Base-by-base conservation (phyloP, 164 flowering plant species). In the Piper betle region DNA sequence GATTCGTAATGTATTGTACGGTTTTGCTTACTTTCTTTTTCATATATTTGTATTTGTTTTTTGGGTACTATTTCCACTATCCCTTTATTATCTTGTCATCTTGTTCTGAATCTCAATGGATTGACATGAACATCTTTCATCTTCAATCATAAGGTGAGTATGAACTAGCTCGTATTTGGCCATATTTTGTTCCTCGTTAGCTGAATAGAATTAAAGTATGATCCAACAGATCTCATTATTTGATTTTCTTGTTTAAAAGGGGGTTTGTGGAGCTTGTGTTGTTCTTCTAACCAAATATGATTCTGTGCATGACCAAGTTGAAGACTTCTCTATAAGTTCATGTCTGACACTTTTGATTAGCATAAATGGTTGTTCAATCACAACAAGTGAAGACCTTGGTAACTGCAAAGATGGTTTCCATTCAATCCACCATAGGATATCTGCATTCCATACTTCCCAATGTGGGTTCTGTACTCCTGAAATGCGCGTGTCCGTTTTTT, bases 391-490 rank as follows among this genome's bases (percentile, higher is more conserved):
- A 77, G 98, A 96, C 37, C 79, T 92, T 48, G 96, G 98, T 43
- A 89, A 86, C 59, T 69, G 72, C 66, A 84, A 74, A 77, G 79
- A 82, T 62, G 98, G 95, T 2, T 86, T 82, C 72, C 96, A 92
- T 66, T 58, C 96, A 8, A 89, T 92, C 68, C 96, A 92, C 52
- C 68, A 83, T 65, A 78, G 98, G 65, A 68, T 92, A 43, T 58
- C 96, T 39, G 96, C 93, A 12, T 92, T 92, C 64, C 96, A 87
- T 79, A 93, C 96, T 64, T 85, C 96, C 71, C 98, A 92, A 65
- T 92, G 98, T 68, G 98, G 96, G 54, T 92, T 80, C 63, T 92
- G 98, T 64, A 89, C 98, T 61, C 98, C 98, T 2, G 98, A 96
- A 25, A 83, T 92, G 86, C 89, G 96, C 66, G 70, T 92, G 65